Evolutionary conservation across 805 yeast species (phyloP), one percentile per base, ranked within the genome.

Genomic region (Lachancea kluyveri): DNA sequence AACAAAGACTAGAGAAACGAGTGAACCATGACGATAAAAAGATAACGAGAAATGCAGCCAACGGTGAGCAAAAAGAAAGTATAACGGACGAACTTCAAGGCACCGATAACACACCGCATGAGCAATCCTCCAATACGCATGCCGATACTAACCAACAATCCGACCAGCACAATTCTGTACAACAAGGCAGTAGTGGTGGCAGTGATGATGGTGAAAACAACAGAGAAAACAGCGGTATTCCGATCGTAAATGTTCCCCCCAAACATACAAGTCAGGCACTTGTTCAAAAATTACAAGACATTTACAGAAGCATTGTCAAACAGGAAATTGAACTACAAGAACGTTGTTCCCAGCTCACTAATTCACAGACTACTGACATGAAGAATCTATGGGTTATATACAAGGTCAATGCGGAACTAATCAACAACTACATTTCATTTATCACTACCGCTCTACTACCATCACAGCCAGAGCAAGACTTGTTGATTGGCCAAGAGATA

Each of bases 341-440:
- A 41, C 76, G 77, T 40, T 82, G 86, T 66, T 73, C 49, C 68
- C 76, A 50, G 55, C 70, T 55, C 59, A 80, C 59, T 50, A 69
- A 57, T 52, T 77, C 62, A 46, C 81, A 57, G 53, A 68, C 60
- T 53, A 64, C 63, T 39, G 74, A 56, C 60, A 74, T 33, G 79
- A 77, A 79, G 42, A 79, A 77, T 46, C 57, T 80, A 34, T 80
- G 88, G 88, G 65, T 72, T 12, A 77, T 79, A 13, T 80, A 80
- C 57, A 80, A 75, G 51, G 71, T 75, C 41, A 79, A 79, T 51
- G 65, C 77, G 11, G 75, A 75, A 19, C 57, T 82, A 22, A 59
- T 81, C 35, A 83, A 82, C 52, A 73, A 79, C 45, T 82, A 81
- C 49, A 75, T 78, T 40, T 86, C 80, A 43, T 81, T 81, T 45